phyloP scores from a whole-genome alignment of 805 yeast species.

The Candida endomychidarum region DNA sequence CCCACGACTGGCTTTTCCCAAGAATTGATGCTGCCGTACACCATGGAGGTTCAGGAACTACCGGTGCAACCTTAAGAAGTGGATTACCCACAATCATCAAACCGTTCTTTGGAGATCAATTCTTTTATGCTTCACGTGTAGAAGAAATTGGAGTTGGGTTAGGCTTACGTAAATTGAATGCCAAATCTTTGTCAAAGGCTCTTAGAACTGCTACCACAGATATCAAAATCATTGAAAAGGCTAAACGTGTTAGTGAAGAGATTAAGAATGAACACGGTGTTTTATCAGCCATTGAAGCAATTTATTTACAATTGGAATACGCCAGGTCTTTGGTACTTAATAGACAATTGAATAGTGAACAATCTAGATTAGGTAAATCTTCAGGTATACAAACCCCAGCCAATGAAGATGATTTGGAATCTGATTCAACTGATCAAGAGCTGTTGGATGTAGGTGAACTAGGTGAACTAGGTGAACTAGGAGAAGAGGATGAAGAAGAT shows the following conservation, averaged over 20 bases:
- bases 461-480: too few relatives aligned
- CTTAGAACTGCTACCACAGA: constrained; percentile 67
- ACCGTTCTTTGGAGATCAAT: constrained; percentile 96
- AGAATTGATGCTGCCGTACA: constrained; percentile 92
- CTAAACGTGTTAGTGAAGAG: constrained; percentile 57
- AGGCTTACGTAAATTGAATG: constrained; percentile 64
- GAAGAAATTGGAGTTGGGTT: constrained; percentile 89
- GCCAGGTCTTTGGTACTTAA: constrained; percentile 56
- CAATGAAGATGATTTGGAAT: constrained; percentile 6
- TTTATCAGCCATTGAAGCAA: constrained; percentile 65
- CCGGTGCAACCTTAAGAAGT: constrained; percentile 84
- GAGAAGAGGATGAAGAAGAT: background rate
- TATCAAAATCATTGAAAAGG: constrained; percentile 64
- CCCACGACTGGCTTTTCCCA: constrained; percentile 94
- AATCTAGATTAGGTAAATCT: constrained; percentile 7
- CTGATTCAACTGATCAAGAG: too few relatives aligned
- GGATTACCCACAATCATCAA: constrained; percentile 89
- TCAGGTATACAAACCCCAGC: constrained; percentile 10
- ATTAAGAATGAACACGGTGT: constrained; percentile 83
- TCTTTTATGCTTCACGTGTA: constrained; percentile 82
- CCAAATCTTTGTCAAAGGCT: constrained; percentile 63
- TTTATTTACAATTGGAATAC: constrained; percentile 80
- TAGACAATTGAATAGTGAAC: constrained; percentile 41
- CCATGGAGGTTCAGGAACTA: constrained; percentile 97
- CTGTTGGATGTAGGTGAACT: too few relatives aligned